Evolutionary conservation across 331 rosid species (phyloP).

Genomic region (Pyrus hybrid): DNA sequence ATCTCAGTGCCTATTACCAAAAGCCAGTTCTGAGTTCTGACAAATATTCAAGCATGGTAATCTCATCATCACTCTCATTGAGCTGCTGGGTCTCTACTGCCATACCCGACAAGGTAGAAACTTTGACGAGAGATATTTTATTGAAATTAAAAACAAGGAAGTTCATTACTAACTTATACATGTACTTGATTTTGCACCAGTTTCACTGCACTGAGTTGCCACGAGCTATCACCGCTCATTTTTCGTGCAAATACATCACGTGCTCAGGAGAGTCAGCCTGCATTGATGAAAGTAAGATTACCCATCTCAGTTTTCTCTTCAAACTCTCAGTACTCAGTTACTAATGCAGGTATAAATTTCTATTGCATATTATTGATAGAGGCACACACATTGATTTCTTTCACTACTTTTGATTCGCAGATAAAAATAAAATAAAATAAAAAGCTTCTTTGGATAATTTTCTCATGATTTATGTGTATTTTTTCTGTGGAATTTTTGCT

Average conservation of each 20-base stretch:
- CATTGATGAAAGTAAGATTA: conserved; percentile 39
- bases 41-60: conserved; percentile 40
- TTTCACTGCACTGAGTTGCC: conserved; percentile 37
- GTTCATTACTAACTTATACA: background rate
- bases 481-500: background rate
- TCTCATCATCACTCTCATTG: conserved; percentile 65
- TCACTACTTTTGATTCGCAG: background rate
- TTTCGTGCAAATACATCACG: conserved; percentile 26
- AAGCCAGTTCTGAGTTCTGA: background rate
- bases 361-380: no score
- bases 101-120: conserved; percentile 50
- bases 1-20: background rate
- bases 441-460: background rate
- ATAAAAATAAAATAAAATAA: background rate
- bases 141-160: no score
- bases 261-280: conserved; percentile 38
- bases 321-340: background rate
- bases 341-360: background rate
- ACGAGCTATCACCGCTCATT: conserved; percentile 25
- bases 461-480: background rate
- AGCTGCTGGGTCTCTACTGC: conserved; percentile 49
- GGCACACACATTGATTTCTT: background rate
- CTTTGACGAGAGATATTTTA: background rate
- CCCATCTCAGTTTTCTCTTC: conserved; percentile 1
- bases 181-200: conserved; percentile 3